phyloP scores from a whole-genome alignment of 2,329 filamentous ascomycete species.

The Teratosphaeriaceae sp. region DNA sequence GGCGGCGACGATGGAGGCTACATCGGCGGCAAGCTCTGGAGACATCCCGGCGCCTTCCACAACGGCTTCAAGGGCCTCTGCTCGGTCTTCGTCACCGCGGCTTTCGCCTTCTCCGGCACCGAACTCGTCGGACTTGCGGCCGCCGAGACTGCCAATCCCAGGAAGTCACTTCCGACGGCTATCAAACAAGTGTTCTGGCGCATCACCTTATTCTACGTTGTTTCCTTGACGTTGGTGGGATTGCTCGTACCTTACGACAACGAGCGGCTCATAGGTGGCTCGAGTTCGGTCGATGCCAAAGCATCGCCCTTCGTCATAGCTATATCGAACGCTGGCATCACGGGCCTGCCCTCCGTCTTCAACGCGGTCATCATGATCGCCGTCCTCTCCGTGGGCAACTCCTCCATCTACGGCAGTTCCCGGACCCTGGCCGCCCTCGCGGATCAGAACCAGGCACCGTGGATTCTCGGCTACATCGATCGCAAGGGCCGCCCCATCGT shows the following conservation, averaged over 20 bases:
- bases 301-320: slow-evolving; percentile 60
- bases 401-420: slow-evolving; percentile 54
- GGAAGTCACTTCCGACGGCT: slow-evolving; percentile 75
- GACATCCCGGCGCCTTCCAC: slow-evolving; percentile 64
- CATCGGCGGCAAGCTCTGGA: slow-evolving; percentile 76
- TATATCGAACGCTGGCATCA: slow-evolving; percentile 52
- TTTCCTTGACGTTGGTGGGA: slow-evolving; percentile 28
- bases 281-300: slow-evolving; percentile 31
- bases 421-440: slow-evolving; percentile 85
- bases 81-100: slow-evolving; percentile 68
- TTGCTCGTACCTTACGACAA: slow-evolving; percentile 22
- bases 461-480: slow-evolving; percentile 56
- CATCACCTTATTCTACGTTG: slow-evolving; percentile 69
- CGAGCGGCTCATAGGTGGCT: slow-evolving; percentile 29
- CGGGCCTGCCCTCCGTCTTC: slow-evolving; percentile 56
- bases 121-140: slow-evolving; percentile 71
- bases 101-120: slow-evolving; percentile 69
- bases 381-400: slow-evolving; percentile 55
- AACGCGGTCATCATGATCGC: slow-evolving; percentile 60
- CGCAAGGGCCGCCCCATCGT: slow-evolving; percentile 70
- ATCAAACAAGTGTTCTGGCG: slow-evolving; percentile 95
- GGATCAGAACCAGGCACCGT: slow-evolving; percentile 52
- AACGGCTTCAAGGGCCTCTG: slow-evolving; percentile 77
- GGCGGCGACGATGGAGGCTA: slow-evolving; percentile 63
- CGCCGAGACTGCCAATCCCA: slow-evolving; percentile 68